Evolutionary conservation across 768 basidiomycete species (phyloP).

Genomic region (Lactarius evosmus): DNA sequence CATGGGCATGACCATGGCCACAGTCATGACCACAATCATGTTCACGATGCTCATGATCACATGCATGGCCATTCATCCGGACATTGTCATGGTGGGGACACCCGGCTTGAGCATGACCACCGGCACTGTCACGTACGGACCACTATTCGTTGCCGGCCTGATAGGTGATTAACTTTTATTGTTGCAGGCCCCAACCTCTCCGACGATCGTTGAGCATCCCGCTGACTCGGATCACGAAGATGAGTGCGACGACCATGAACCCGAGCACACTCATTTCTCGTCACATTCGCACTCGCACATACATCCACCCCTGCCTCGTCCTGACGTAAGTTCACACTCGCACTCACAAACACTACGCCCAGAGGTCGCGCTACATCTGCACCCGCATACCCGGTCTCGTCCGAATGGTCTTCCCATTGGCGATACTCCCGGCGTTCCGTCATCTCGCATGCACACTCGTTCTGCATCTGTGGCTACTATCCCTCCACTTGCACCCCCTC

Average conservation of each 20-base stretch:
- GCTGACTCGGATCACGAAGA: conserved; percentile 12
- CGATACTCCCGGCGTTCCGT: conserved; percentile 8
- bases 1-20: conserved; percentile 32
- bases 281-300: conserved; percentile 29
- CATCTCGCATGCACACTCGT: conserved; percentile 28
- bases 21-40: conserved; percentile 11
- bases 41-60: conserved; percentile 5
- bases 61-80: conserved; percentile 18
- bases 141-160: background rate
- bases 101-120: conserved; percentile 32
- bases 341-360: background rate
- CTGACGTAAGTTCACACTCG: background rate
- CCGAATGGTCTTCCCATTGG: conserved; percentile 27
- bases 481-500: conserved; percentile 26
- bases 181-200: conserved; percentile 8
- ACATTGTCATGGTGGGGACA: conserved; percentile 32
- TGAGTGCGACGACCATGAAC: conserved; percentile 30
- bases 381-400: conserved; percentile 34
- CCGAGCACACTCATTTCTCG: conserved; percentile 30
- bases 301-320: conserved; percentile 10
- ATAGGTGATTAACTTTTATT: conserved; percentile 12
- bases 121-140: conserved; percentile 9
- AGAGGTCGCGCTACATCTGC: background rate
- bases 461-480: conserved; percentile 28
- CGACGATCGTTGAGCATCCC: conserved; percentile 18